phyloP scores from a whole-genome alignment of 345 rosid species.

The Brassica cretica region DNA sequence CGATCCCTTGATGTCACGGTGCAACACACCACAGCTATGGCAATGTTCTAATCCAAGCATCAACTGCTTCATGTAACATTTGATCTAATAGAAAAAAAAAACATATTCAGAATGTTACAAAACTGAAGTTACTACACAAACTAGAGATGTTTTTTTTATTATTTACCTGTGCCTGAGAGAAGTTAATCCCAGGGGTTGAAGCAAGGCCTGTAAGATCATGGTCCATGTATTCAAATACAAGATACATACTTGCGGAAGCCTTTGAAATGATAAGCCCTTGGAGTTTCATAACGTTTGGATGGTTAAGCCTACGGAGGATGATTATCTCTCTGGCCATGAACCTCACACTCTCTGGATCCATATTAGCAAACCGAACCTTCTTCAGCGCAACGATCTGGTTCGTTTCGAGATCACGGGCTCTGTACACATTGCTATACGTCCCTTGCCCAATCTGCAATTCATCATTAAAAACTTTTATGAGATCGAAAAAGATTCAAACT shows the following conservation, averaged over 20 bases:
- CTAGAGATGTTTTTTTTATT: not conserved
- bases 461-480: not conserved
- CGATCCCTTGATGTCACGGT: constrained; percentile 71
- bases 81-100: constrained; percentile 44
- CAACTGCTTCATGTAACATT: constrained; percentile 70
- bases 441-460: constrained; percentile 63
- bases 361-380: constrained; percentile 70
- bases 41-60: constrained; percentile 67
- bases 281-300: constrained; percentile 74
- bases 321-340: constrained; percentile 77
- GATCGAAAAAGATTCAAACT: not conserved
- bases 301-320: constrained; percentile 64
- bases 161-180: constrained; percentile 63
- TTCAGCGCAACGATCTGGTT: constrained; percentile 62
- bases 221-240: constrained; percentile 72
- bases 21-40: constrained; percentile 64
- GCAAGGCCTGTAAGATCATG: constrained; percentile 72
- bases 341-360: constrained; percentile 72
- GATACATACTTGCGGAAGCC: constrained; percentile 62
- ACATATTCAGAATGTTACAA: not conserved
- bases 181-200: constrained; percentile 53
- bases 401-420: constrained; percentile 71
- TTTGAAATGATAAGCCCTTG: constrained; percentile 63
- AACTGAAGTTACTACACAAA: constrained; percentile 1
- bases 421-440: constrained; percentile 73